Conservation (phyloP, 78 protist genomes). For the Dictyostelium capitatum region DNA sequence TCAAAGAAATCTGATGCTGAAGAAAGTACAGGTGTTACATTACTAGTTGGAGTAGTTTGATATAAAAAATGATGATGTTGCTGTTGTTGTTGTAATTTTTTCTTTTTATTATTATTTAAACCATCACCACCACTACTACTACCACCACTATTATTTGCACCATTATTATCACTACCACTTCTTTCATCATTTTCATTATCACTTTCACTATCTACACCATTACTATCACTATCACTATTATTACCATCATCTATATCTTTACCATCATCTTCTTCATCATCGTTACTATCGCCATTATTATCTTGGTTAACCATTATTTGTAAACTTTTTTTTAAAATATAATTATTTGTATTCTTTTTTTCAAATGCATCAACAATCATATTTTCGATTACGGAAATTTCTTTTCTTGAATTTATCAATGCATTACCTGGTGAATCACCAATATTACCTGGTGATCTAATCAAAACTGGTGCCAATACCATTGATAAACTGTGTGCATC, state of each 20-base stretch:
- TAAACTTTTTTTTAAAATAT: conserved; percentile 1
- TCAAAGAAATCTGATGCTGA: conserved; percentile 1
- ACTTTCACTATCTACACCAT: background rate
- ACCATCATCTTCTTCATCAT: conserved; percentile 13
- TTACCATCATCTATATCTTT: background rate
- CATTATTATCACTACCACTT: background rate
- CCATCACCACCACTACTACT: conserved; percentile 6
- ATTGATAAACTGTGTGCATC: conserved; percentile 36
- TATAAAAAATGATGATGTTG: conserved; percentile 11
- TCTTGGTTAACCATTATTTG: background rate
- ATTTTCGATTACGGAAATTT: conserved; percentile 32
- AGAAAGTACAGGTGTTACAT: conserved; percentile 12
- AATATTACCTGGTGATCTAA: conserved; percentile 23
- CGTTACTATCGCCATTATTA: background rate
- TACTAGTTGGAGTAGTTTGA: conserved; percentile 24
- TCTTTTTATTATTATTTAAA: background rate
- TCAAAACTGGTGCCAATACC: conserved; percentile 48
- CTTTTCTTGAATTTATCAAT: conserved; percentile 39
- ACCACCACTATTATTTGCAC: background rate
- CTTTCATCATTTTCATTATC: background rate
- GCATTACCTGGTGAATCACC: conserved; percentile 12
- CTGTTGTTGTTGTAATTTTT: too few species aligned
- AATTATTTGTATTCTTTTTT: background rate
- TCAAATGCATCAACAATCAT: conserved; percentile 36
- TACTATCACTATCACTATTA: conserved; percentile 15